phyloP scores from a whole-genome alignment of 441 rosid species.

The Sinapis alba region DNA sequence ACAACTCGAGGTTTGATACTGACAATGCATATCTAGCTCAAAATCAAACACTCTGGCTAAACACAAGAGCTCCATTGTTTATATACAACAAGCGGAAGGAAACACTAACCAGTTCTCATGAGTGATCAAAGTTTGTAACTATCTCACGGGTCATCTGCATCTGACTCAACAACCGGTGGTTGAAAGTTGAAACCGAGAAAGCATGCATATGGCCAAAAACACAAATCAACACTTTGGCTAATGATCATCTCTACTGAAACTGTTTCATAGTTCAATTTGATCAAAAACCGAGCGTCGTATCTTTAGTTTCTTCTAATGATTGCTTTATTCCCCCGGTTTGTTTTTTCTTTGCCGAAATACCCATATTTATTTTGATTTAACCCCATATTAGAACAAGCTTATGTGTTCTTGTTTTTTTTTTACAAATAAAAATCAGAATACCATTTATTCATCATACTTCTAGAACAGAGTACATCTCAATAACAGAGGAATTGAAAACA shows the following conservation, averaged over 20 bases:
- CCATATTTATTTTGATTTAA: not conserved
- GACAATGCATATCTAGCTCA: too few species aligned
- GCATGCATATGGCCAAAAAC: too few species aligned
- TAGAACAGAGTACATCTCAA: too few species aligned
- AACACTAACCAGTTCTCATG: not conserved
- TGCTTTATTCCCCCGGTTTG: not conserved
- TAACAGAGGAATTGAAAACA: too few species aligned
- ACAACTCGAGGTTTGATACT: too few species aligned
- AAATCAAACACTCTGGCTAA: too few species aligned
- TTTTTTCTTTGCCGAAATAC: not conserved
- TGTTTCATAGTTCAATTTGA: too few species aligned
- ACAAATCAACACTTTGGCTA: too few species aligned
- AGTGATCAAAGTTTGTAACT: not conserved
- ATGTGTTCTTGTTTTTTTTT: not conserved
- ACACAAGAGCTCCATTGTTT: too few species aligned
- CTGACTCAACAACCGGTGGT: not conserved
- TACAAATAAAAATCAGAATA: too few species aligned
- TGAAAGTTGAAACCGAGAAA: slow-evolving; percentile 6
- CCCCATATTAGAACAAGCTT: not conserved
- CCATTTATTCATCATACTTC: too few species aligned
- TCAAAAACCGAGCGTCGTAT: not conserved
- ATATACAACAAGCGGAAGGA: not conserved
- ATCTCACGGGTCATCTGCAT: not conserved
- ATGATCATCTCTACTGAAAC: too few species aligned
- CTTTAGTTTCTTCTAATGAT: not conserved